phyloP scores from a whole-genome alignment of 495 filamentous ascomycete species.

The Cryomyces antarcticus region DNA sequence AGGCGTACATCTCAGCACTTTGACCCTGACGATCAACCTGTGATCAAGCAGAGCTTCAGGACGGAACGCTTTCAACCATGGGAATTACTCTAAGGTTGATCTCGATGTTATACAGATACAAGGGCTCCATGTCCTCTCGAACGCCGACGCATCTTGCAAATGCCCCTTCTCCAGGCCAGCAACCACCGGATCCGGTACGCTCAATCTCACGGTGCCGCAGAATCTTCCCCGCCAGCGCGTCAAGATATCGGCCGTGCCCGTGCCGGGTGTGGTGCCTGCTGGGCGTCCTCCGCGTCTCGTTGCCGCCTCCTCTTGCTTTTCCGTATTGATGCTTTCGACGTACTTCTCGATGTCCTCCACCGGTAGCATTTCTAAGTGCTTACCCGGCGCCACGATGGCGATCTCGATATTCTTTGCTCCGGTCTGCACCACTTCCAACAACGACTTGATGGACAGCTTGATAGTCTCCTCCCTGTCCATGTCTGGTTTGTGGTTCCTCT shows the following conservation, averaged over 20 bases:
- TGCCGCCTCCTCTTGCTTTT: constrained; percentile 95
- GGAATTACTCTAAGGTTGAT: too few species aligned
- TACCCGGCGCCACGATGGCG: constrained; percentile 92
- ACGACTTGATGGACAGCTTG: constrained; percentile 88
- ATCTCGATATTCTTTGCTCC: constrained; percentile 99
- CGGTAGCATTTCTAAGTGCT: constrained; percentile 79
- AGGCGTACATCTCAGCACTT: too few species aligned
- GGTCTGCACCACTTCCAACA: constrained; percentile 94
- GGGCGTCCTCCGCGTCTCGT: constrained; percentile 59
- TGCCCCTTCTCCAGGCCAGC: too few species aligned
- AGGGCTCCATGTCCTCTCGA: too few species aligned
- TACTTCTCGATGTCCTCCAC: constrained; percentile 89
- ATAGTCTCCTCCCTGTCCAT: constrained; percentile 96
- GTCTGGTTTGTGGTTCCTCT: constrained; percentile 90
- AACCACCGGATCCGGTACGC: too few species aligned
- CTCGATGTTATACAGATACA: too few species aligned
- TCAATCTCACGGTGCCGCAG: background rate
- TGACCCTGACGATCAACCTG: too few species aligned
- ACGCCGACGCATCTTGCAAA: too few species aligned
- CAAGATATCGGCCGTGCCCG: constrained; percentile 58
- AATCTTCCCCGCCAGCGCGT: constrained; percentile 32
- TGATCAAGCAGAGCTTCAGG: too few species aligned
- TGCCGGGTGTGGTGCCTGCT: constrained; percentile 47
- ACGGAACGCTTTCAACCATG: too few species aligned
- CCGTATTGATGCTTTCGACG: constrained; percentile 94